phyloP scores from a whole-genome alignment of 1,284 basidiomycete species.

The Tylopilus sp. region DNA sequence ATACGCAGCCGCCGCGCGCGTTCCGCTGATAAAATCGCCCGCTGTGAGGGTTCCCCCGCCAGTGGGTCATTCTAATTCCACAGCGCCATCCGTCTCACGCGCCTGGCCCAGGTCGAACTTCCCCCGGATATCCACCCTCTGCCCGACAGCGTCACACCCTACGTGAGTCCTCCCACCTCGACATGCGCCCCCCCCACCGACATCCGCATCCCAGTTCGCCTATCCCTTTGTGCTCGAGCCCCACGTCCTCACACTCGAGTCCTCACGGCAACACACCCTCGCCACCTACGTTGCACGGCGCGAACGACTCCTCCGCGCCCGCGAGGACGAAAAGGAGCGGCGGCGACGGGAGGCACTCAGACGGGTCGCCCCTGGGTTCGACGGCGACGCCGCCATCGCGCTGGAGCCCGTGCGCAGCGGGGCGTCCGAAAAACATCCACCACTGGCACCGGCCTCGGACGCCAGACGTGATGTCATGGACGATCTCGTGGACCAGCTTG shows the following conservation, averaged over 20 bases:
- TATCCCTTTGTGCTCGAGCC: slow-evolving; percentile 91
- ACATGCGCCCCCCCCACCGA: background rate
- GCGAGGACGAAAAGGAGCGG: slow-evolving; percentile 77
- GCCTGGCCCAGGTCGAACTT: slow-evolving; percentile 61
- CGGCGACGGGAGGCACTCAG: slow-evolving; percentile 74
- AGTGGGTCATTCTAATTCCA: slow-evolving; percentile 44
- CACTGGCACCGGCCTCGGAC: background rate
- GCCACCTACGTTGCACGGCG: slow-evolving; percentile 64
- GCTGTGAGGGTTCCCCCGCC: slow-evolving; percentile 82
- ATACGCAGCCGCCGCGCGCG: slow-evolving; percentile 69
- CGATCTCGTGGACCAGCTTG: slow-evolving; percentile 75
- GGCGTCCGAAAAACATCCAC: slow-evolving; percentile 4
- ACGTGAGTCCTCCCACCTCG: slow-evolving; percentile 52
- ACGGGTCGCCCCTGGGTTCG: slow-evolving; percentile 73
- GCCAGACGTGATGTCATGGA: slow-evolving; percentile 62
- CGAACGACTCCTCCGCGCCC: slow-evolving; percentile 65
- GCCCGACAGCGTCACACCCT: slow-evolving; percentile 83
- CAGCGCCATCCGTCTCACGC: background rate
- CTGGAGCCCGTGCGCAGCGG: slow-evolving; percentile 52
- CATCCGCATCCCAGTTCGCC: slow-evolving; percentile 64
- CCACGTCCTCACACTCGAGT: slow-evolving; percentile 73
- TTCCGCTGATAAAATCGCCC: slow-evolving; percentile 89
- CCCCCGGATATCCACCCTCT: slow-evolving; percentile 90
- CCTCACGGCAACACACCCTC: slow-evolving; percentile 65
- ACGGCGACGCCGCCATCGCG: slow-evolving; percentile 50